Evolutionary conservation across 169 alveolate species (phyloP).

Genomic region (Eimeria falciformis): DNA sequence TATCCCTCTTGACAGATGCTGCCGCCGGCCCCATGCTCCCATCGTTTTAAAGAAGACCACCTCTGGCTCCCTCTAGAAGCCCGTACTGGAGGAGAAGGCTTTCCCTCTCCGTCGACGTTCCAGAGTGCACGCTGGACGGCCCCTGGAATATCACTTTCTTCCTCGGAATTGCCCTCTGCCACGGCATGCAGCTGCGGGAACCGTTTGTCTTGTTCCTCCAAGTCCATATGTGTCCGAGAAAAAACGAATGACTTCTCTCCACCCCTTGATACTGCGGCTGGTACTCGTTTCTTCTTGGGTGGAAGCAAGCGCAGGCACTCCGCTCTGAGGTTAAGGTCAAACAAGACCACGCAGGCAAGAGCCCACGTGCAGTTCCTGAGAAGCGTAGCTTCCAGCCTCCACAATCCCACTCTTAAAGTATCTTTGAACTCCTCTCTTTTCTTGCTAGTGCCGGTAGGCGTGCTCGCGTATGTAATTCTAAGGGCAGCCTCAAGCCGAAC

Average conservation of each 20-base stretch:
- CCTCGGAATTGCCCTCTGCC: constrained; percentile 24
- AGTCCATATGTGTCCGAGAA: constrained; percentile 6
- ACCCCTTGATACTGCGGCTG: constrained; percentile 27
- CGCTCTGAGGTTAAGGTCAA: constrained; percentile 53
- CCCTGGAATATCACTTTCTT: constrained; percentile 42
- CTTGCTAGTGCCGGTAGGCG: constrained; percentile 39
- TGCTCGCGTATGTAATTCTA: constrained; percentile 56
- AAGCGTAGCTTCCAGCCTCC: constrained; percentile 65
- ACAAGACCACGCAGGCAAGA: constrained; percentile 63
- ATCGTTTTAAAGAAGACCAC: neutral
- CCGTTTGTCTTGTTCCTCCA: constrained; percentile 4
- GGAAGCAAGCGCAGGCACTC: constrained; percentile 62
- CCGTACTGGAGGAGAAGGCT: neutral
- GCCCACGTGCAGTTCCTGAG: constrained; percentile 75
- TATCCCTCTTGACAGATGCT: constrained; percentile 29
- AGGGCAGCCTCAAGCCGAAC: constrained; percentile 62
- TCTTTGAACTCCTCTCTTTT: constrained; percentile 63
- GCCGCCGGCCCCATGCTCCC: constrained; percentile 7
- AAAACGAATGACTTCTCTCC: neutral
- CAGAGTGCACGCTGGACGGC: constrained; percentile 34
- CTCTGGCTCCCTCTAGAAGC: neutral
- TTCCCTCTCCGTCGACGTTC: constrained; percentile 16
- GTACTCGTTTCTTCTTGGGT: neutral
- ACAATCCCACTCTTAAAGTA: constrained; percentile 35
- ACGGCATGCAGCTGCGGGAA: constrained; percentile 25